Percentiles rank a stretch among this genome's conserved stretches.
phyloP scores from a whole-genome alignment of 1,139 yeast species.

The Pichia sp. region DNA sequence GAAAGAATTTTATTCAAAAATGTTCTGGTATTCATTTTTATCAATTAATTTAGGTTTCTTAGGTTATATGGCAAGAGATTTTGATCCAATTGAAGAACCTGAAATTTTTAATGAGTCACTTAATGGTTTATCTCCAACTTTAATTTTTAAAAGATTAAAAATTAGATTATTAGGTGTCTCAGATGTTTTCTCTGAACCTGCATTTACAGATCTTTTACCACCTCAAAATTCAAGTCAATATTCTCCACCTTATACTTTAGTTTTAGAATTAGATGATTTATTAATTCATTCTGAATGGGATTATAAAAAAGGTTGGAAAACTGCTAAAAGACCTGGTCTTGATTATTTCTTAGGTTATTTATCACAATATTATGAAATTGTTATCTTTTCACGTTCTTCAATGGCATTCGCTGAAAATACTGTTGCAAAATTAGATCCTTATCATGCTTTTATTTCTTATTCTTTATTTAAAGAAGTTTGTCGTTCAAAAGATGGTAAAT shows the following conservation, averaged over 20 bases:
- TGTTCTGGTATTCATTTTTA: constrained; percentile 60
- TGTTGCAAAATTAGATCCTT: constrained; percentile 86
- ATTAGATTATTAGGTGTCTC: constrained; percentile 72
- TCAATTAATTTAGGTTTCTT: constrained; percentile 57
- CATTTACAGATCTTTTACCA: constrained; percentile 85
- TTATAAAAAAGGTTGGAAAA: constrained; percentile 92
- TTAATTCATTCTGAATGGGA: constrained; percentile 91
- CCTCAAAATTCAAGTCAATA: constrained; percentile 90
- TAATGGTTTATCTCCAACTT: constrained; percentile 64
- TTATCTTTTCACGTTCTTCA: constrained; percentile 78
- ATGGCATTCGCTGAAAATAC: constrained; percentile 83
- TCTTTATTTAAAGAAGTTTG: constrained; percentile 90
- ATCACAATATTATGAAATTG: constrained; percentile 94
- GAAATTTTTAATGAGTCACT: constrained; percentile 46
- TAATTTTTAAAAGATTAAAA: constrained; percentile 60
- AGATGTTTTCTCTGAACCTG: constrained; percentile 88
- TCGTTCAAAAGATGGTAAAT: constrained; percentile 80
- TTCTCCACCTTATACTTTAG: constrained; percentile 88
- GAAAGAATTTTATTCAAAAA: constrained; percentile 63
- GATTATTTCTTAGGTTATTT: constrained; percentile 94
- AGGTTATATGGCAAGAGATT: constrained; percentile 76
- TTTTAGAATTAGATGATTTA: constrained; percentile 81
- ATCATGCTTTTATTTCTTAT: constrained; percentile 81
- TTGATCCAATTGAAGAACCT: constrained; percentile 71
- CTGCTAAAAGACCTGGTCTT: constrained; percentile 97